phyloP scores from a whole-genome alignment of 164 flowering plant genomes.

The Akebia trifoliata region DNA sequence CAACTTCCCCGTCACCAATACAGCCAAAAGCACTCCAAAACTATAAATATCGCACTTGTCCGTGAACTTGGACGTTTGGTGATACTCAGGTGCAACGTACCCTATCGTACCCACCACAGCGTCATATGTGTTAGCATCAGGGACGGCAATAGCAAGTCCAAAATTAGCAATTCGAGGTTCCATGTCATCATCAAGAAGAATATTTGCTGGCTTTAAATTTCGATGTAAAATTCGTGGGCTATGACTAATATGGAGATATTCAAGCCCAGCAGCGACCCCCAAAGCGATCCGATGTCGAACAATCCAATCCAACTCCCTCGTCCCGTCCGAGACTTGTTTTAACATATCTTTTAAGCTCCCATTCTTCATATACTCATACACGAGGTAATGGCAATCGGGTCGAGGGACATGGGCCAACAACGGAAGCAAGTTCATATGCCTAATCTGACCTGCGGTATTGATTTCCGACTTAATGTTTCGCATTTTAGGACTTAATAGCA shows the following conservation, averaged over 20 bases:
- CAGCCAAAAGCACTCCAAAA: conserved; percentile 77
- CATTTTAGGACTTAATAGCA: conserved; percentile 52
- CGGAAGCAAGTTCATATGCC: conserved; percentile 77
- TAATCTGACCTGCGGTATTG: conserved; percentile 63
- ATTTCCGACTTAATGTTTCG: conserved; percentile 81
- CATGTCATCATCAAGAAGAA: conserved; percentile 81
- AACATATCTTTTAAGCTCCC: conserved; percentile 79
- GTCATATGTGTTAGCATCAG: conserved; percentile 62
- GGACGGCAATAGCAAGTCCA: conserved; percentile 82
- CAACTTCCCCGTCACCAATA: conserved; percentile 63
- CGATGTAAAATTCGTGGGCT: conserved; percentile 77
- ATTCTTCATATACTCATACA: conserved; percentile 88
- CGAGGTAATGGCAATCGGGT: conserved; percentile 68
- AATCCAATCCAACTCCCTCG: conserved; percentile 58
- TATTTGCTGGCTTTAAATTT: conserved; percentile 82
- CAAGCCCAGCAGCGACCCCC: conserved; percentile 79
- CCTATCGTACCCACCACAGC: conserved; percentile 83
- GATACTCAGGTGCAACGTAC: conserved; percentile 90
- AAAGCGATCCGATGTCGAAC: conserved; percentile 52
- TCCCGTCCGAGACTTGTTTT: conserved; percentile 38
- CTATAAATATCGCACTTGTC: conserved; percentile 91
- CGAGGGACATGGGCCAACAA: conserved; percentile 63
- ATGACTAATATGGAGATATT: conserved; percentile 68
- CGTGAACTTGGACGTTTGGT: conserved; percentile 80
- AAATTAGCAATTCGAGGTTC: conserved; percentile 90